These are phyloP conservation scores for Euryodendron excelsum DNA, from an alignment of 148 eudicot genomes.

Conservation along the genomic window DNA sequence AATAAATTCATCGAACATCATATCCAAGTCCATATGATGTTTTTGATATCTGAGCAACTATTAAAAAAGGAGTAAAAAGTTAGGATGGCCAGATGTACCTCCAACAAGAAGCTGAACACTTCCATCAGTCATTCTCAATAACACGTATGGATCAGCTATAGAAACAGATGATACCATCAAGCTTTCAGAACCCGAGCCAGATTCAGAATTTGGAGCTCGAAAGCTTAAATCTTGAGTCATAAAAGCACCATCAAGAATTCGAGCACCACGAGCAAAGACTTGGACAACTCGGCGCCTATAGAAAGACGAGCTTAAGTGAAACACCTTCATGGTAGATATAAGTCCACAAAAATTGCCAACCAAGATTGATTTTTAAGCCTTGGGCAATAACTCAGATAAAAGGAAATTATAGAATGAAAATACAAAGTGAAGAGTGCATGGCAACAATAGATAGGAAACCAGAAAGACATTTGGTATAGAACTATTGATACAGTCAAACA, in stretches of 20 bases:
- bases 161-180: conserved; percentile 69
- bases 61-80: background rate
- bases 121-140: conserved; percentile 84
- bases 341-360: background rate
- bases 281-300: conserved; percentile 91
- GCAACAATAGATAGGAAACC: background rate
- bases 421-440: background rate
- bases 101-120: conserved; percentile 95
- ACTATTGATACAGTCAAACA: background rate
- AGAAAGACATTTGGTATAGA: background rate
- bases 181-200: conserved; percentile 61
- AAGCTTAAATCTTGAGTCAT: conserved; percentile 88
- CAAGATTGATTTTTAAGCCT: background rate
- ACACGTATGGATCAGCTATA: conserved; percentile 90
- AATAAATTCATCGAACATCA: background rate
- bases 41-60: background rate
- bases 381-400: background rate
- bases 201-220: conserved; percentile 54
- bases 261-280: conserved; percentile 90
- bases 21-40: background rate
- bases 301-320: conserved; percentile 7
- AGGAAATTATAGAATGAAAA: background rate
- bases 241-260: conserved; percentile 87
- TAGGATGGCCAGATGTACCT: conserved; percentile 47
- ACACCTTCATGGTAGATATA: background rate